Percentiles rank a stretch among this genome's conserved stretches.
Evolutionary conservation across 306 rosid genomes (phyloP).

Genomic region (Boehmeria nivea): DNA sequence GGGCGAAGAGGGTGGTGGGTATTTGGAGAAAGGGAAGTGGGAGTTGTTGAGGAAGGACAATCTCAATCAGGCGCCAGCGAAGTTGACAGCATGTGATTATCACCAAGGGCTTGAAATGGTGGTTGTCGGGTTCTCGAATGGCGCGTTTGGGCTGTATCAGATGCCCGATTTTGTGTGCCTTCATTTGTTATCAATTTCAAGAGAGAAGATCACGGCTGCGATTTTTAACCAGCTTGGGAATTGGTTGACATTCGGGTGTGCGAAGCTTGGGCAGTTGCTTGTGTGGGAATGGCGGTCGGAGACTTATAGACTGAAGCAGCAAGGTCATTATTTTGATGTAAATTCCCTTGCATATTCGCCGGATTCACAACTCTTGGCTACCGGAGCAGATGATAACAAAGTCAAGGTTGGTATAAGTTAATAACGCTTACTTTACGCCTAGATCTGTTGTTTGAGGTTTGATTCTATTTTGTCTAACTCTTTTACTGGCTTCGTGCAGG

Average conservation of each 20-base stretch:
- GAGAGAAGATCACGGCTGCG: conserved; percentile 76
- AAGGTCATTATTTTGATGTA: conserved; percentile 96
- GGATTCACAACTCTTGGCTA: conserved; percentile 82
- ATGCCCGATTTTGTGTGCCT: conserved; percentile 93
- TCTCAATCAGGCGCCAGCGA: conserved; percentile 54
- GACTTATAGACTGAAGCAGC: conserved; percentile 91
- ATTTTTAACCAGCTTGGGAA: conserved; percentile 81
- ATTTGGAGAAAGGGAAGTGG: conserved; percentile 67
- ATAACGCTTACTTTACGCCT: too few species aligned
- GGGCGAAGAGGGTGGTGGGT: conserved; percentile 41
- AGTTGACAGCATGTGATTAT: conserved; percentile 70
- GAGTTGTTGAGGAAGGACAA: conserved; percentile 66
- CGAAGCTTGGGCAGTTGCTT: conserved; percentile 81
- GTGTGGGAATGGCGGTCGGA: conserved; percentile 98
- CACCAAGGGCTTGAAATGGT: conserved; percentile 70
- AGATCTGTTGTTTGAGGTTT: too few species aligned
- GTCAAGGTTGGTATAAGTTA: too few species aligned
- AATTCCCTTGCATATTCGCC: conserved; percentile 77
- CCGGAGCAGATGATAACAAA: conserved; percentile 99
- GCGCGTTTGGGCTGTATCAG: conserved; percentile 79
- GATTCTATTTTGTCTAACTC: too few species aligned
- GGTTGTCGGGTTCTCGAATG: conserved; percentile 84
- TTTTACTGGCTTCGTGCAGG: conserved; percentile 46
- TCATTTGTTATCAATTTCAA: conserved; percentile 71
- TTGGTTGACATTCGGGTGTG: conserved; percentile 90